Base-by-base conservation (phyloP, 2,329 filamentous ascomycete genomes). In the Aspergillus piperis region DNA sequence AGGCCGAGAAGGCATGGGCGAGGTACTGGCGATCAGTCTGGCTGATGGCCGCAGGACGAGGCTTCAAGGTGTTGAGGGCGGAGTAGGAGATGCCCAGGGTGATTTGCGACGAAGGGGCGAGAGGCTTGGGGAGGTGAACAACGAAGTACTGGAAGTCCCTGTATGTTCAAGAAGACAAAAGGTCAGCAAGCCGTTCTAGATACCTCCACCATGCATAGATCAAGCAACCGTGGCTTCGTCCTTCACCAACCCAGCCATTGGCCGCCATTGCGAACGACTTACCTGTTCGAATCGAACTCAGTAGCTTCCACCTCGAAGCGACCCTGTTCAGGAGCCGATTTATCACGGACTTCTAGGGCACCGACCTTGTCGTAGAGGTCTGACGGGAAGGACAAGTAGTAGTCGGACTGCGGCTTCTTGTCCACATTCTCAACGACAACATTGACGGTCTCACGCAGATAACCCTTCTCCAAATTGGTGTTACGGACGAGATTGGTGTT, bases 381-480 rank as follows among this genome's bases (percentile, higher is more conserved):
- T 61, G 88, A 82, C 59, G 91, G 89, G 74, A 99, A 96, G 3
- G 93, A 91, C 56, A 99, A 72, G 77, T 89, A 98, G 84, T 99
- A 99, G 77, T 96, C 90, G 75, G 87, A 86, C 74, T 98, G 93
- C 17, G 92, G 85, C 66, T 88, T 81, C 63, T 85, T 83, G 71
- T 89, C 91, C 67, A 90, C 83, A 76, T 99, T 99, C 81, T 97
- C 90, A 64, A 99, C 87, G 54, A 96, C 83, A n/a, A 96, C 89
- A 79, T 98, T 97, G 83, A 97, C 87, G 13, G 88, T 90, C 78
- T 98, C 94, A 73, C 92, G 89, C 58, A 88, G 88, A 72, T 95
- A 98, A 68, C 88, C 90, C 83, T 97, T 98, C 79, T 98, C 94
- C 60, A 97, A 80, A 67, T 96, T 96, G 73, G 96, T 89, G 65